phyloP scores from a whole-genome alignment of 495 filamentous ascomycete species.

The Hyaloscypha hepaticicola region DNA sequence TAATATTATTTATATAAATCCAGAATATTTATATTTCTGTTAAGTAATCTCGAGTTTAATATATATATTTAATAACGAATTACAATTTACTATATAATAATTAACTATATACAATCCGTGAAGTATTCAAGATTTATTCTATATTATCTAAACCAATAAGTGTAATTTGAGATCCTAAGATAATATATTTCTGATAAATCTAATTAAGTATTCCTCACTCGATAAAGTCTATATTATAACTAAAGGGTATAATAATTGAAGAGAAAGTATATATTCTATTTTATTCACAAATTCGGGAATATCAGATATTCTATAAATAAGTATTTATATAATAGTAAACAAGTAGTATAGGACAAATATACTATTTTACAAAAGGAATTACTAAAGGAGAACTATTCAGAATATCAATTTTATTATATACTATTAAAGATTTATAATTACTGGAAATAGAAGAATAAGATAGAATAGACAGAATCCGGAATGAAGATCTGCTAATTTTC shows the following conservation, averaged over 20 bases:
- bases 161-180: slow-evolving; percentile 20
- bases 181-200: slow-evolving; percentile 27
- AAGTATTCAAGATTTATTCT: slow-evolving; percentile 12
- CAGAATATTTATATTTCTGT: slow-evolving; percentile 50
- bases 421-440: too few species aligned
- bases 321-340: too few species aligned
- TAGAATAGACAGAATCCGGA: too few species aligned
- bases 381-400: too few species aligned
- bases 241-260: slow-evolving; percentile 31
- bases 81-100: slow-evolving; percentile 24
- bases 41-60: slow-evolving; percentile 35
- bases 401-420: too few species aligned
- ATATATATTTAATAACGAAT: slow-evolving; percentile 31
- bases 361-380: too few species aligned
- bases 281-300: too few species aligned
- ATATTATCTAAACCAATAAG: slow-evolving; percentile 29
- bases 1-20: slow-evolving; percentile 40
- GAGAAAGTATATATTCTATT: too few species aligned
- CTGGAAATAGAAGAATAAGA: too few species aligned
- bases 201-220: slow-evolving; percentile 31
- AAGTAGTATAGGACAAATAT: too few species aligned
- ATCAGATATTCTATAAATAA: too few species aligned
- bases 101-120: not conserved
- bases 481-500: too few species aligned
- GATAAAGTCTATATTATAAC: slow-evolving; percentile 39